These are phyloP conservation scores for Davidsoniella australis DNA, from an alignment of 2,329 filamentous ascomycete genomes.

Conservation along the genomic window DNA sequence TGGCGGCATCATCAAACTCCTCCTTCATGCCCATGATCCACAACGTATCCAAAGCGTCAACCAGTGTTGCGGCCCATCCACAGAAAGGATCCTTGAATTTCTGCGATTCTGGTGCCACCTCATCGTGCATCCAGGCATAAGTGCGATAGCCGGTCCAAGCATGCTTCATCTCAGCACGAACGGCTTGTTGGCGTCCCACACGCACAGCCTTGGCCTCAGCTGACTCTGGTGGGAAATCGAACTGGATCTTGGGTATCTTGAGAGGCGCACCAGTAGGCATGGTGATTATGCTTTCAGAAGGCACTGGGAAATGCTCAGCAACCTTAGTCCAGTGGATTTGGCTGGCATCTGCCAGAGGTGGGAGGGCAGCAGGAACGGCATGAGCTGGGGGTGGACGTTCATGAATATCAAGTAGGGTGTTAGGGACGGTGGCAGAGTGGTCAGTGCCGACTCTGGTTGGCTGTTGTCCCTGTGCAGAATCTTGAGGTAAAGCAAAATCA, in stretches of 20 bases:
- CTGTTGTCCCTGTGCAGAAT: slow-evolving; percentile 1
- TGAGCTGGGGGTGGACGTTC: neutral
- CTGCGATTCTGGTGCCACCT: slow-evolving; percentile 57
- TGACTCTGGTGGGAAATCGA: slow-evolving; percentile 50
- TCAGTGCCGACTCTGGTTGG: neutral
- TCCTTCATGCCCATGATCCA: slow-evolving; percentile 71
- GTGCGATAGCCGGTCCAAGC: slow-evolving; percentile 72
- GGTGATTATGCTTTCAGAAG: slow-evolving; percentile 49
- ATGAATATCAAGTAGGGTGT: neutral
- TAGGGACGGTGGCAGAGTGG: neutral
- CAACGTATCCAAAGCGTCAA: slow-evolving; percentile 67
- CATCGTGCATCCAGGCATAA: slow-evolving; percentile 73
- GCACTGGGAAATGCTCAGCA: slow-evolving; percentile 61
- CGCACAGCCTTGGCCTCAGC: slow-evolving; percentile 42
- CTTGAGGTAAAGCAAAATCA: slow-evolving; percentile 8
- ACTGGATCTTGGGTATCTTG: slow-evolving; percentile 60
- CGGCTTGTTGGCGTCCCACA: slow-evolving; percentile 41
- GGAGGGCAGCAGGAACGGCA: neutral
- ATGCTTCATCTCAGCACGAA: slow-evolving; percentile 59
- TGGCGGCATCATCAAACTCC: slow-evolving; percentile 65
- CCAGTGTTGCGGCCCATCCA: slow-evolving; percentile 75
- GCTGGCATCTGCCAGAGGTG: neutral
- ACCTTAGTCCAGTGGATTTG: slow-evolving; percentile 55
- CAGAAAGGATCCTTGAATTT: slow-evolving; percentile 65
- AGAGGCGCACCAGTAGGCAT: slow-evolving; percentile 58